Conservation (phyloP, 495 filamentous ascomycete genomes). For the Cercophora sp. region DNA sequence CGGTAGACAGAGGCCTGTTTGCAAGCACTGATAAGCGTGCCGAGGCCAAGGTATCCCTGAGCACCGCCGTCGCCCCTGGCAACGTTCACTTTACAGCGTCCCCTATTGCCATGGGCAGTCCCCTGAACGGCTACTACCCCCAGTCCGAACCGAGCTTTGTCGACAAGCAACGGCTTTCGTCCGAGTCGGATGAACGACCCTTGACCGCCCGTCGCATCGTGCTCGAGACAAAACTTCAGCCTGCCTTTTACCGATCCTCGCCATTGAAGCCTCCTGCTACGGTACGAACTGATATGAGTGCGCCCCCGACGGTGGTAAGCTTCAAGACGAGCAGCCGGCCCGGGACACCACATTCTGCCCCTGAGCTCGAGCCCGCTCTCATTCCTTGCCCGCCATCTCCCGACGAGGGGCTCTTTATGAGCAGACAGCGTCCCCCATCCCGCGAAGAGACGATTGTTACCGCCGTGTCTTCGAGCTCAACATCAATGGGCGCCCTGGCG, state of each 20-base stretch:
- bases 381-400: conserved; percentile 45
- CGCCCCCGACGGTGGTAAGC: conserved; percentile 14
- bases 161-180: conserved; percentile 30
- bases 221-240: conserved; percentile 23
- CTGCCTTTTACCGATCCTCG: conserved; percentile 25
- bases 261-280: conserved; percentile 26
- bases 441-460: conserved; percentile 37
- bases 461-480: conserved; percentile 42
- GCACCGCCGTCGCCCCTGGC: conserved; percentile 59
- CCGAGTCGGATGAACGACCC: conserved; percentile 34
- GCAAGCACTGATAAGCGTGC: conserved; percentile 57
- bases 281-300: neutral
- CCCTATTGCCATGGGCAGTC: conserved; percentile 32
- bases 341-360: conserved; percentile 7
- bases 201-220: conserved; percentile 40
- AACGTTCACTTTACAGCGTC: conserved; percentile 48
- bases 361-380: conserved; percentile 20
- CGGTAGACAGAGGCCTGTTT: conserved; percentile 54
- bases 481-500: conserved; percentile 38
- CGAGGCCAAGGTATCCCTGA: conserved; percentile 60
- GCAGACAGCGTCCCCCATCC: conserved; percentile 24
- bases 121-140: conserved; percentile 36
- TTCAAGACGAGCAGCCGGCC: conserved; percentile 16
- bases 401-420: conserved; percentile 41
- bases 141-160: conserved; percentile 46